Base-by-base conservation (phyloP, 441 rosid genomes). In the Arabidopsis lyrata region DNA sequence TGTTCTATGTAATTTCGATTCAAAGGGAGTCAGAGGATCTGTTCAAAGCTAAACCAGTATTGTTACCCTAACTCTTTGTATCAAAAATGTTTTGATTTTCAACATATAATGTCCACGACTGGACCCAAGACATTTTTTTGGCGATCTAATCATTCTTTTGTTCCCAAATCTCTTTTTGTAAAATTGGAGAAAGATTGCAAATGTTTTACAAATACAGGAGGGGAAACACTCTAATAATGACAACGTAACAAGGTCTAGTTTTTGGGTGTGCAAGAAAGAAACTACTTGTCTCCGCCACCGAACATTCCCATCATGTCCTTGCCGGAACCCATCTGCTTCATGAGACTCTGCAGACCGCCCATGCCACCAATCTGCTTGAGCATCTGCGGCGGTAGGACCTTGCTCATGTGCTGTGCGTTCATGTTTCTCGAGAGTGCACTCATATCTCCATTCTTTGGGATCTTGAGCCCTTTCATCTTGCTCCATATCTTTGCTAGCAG, bases 281-380 rank as follows among this genome's bases (percentile, higher is more conserved):
- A 67, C 78, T 82, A 86, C 48, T 85, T 82, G 74, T 86, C 95
- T 13, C 86, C 90, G 31, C 98, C 97, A 42, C 99, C 97, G n/a
- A 95, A 86, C 98, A 95, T 90, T 32, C 99, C 91, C 95, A 87
- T 91, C 97, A 91, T 89, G 83, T 88, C 95, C 66, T 93, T 91
- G 58, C 82, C 39, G 8, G 93, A 87, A 39, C 99, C 97, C 94
- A 93, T 87, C 78, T 93, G 97, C 83, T 84, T 91, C 97, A 95
- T 93, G 79, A 91, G 81, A 83, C 54, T 86, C 81, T 93, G 97
- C 75, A 93, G 80, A 68, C 93, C 94, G 16, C 97, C 93, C 92
- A 88, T 85, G 60, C 98, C 97, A 3, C 99, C 97, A 6, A 92
- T 84, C 83, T 91, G 97, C 81, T 88, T 88, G 68, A 92, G 85